Base-by-base conservation (phyloP, 1,284 basidiomycete species). In the Cryptococcus floricola region DNA sequence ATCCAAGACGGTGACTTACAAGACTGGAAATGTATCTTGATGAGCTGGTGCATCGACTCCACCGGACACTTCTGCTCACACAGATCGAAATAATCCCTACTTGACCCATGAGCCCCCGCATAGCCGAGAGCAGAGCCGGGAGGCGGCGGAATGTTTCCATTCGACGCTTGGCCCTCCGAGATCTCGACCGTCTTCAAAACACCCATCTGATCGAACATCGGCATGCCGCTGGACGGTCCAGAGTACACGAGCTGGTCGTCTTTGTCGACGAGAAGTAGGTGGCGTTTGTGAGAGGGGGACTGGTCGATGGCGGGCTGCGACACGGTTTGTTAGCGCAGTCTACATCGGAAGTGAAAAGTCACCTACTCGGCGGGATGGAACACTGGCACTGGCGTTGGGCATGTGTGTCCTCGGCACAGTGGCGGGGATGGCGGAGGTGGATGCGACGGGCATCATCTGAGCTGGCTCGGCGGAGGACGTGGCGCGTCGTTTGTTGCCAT, bases 171-270 rank as follows among this genome's bases (percentile, higher is more conserved):
- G 34, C 54, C 44, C 37, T 59, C 53, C 7, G 54, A 52, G 4
- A 59, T 49, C 34, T 59, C 53, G 34, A 59, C 54, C 13, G 57
- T 59, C 25, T 50, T 39, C 9, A 56, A 38, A 7, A 59, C 50
- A 25, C 57, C 57, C n/a, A 59, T 47, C 13, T 53, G 53, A 31
- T 53, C 52, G 19, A 59, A 59, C 3, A 59, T n/a, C 4, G 57
- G 57, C 57, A 59, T 55, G 16, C 53, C 53, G 31, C 48, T 51
- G 4, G 57, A 59, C 4, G 57, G 53, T 19, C 57, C 57, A 2
- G 57, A 52, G 34, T 59, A 56, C 12, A 59, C 53, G 18, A 59
- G 50, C 50, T 59, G 57, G 43, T 59, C 57, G 41, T 59, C 57
- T 18, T 53, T 44, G 38, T 59, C 57, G 42, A 59, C 48, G 9